These are phyloP conservation scores for Microbotryum violaceum DNA, from an alignment of 1,284 basidiomycete genomes.

Conservation along the genomic window DNA sequence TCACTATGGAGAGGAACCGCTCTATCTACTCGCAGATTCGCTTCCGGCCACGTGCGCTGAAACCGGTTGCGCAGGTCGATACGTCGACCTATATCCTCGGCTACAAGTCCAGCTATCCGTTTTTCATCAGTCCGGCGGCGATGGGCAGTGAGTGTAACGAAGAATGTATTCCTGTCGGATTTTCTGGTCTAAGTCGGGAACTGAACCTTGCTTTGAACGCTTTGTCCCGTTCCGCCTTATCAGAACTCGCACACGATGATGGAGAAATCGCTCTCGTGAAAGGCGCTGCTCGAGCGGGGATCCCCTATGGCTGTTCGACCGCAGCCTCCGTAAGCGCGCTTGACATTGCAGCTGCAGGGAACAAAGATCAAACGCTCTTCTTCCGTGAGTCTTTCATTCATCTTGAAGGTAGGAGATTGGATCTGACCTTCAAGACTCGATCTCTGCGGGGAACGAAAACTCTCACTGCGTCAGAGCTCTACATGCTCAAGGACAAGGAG, in stretches of 20 bases:
- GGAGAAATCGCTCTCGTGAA: slow-evolving; percentile 22
- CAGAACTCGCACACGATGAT: slow-evolving; percentile 24
- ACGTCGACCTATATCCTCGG: slow-evolving; percentile 69
- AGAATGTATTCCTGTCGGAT: background rate
- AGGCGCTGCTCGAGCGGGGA: slow-evolving; percentile 3
- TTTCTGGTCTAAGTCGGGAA: background rate
- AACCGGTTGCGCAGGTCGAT: slow-evolving; percentile 60
- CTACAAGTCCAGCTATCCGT: slow-evolving; percentile 61
- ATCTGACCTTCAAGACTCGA: too few species aligned
- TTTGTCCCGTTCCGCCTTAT: too few species aligned
- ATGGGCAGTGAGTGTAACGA: slow-evolving; percentile 35
- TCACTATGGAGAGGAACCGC: background rate
- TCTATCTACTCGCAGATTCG: slow-evolving; percentile 46
- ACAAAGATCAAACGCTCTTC: slow-evolving; percentile 5
- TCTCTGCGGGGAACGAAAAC: too few species aligned
- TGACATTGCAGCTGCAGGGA: too few species aligned
- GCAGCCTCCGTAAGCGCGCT: too few species aligned
- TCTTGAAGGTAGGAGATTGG: too few species aligned
- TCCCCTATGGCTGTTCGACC: slow-evolving; percentile 5
- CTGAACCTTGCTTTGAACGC: background rate
- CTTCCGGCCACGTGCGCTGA: slow-evolving; percentile 73
- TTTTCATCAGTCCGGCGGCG: slow-evolving; percentile 73
- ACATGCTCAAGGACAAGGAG: slow-evolving; percentile 67
- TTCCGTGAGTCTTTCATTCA: background rate
- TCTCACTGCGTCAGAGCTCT: slow-evolving; percentile 49